Percentiles rank a stretch among this genome's conserved stretches.
These are phyloP conservation scores for Globisporangium rhizosaccharum DNA, from an alignment of 352 stramenopile genomes.

Conservation along the genomic window DNA sequence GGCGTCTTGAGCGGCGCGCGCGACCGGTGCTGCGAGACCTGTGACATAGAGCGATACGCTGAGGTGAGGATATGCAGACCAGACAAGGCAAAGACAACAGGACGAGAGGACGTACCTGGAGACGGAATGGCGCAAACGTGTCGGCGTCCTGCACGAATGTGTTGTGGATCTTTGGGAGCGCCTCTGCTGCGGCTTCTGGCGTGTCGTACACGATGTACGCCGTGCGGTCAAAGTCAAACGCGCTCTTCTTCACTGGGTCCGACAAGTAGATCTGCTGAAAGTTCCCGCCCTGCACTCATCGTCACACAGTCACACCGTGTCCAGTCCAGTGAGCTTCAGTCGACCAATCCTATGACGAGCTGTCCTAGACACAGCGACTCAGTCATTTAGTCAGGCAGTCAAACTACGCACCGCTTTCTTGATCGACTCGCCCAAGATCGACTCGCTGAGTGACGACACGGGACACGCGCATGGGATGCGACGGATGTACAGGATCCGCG, in stretches of 20 bases:
- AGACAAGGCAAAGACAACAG: background rate
- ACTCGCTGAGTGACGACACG: slow-evolving; percentile 57
- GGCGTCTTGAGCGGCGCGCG: slow-evolving; percentile 76
- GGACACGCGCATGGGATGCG: slow-evolving; percentile 79
- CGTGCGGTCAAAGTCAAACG: slow-evolving; percentile 81
- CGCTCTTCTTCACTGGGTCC: slow-evolving; percentile 82
- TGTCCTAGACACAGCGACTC: background rate
- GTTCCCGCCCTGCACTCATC: slow-evolving; percentile 39
- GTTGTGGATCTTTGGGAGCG: slow-evolving; percentile 82
- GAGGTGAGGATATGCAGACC: no score
- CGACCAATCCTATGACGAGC: background rate
- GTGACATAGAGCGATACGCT: background rate
- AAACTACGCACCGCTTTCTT: slow-evolving; percentile 65
- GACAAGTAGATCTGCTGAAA: slow-evolving; percentile 79
- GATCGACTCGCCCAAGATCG: slow-evolving; percentile 62
- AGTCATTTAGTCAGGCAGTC: background rate
- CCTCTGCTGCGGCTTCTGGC: slow-evolving; percentile 54
- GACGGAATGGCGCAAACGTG: slow-evolving; percentile 66
- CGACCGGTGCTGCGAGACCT: slow-evolving; percentile 68
- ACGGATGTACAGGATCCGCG: slow-evolving; percentile 72
- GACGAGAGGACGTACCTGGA: slow-evolving; percentile 31
- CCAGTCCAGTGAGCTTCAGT: background rate
- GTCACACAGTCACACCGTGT: background rate
- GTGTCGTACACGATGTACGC: slow-evolving; percentile 85
- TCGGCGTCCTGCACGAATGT: slow-evolving; percentile 79